Conservation (phyloP, 495 filamentous ascomycete genomes). For the Venustampulla echinocandica region DNA sequence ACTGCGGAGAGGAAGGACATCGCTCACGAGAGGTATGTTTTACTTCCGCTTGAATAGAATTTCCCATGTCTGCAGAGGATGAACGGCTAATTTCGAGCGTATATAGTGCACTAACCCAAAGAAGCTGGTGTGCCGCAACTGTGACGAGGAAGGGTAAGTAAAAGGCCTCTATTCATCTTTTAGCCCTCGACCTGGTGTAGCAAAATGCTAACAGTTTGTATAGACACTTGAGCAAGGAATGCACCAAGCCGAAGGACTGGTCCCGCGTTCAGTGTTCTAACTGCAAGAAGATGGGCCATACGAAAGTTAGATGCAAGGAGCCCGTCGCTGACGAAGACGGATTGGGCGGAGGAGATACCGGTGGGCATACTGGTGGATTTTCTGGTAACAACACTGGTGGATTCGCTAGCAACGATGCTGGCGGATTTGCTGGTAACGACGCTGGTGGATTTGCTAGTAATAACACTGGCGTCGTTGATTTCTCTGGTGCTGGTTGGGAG, state of each 20-base stretch:
- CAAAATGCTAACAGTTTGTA: not conserved
- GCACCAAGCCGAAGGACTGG: not conserved
- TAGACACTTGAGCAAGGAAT: not conserved
- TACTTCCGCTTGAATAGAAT: no score
- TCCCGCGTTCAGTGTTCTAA: not conserved
- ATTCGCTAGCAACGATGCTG: not conserved
- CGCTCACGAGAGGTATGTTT: not conserved
- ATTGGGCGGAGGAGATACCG: not conserved
- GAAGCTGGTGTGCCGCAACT: slow-evolving; percentile 6
- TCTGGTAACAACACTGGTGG: not conserved
- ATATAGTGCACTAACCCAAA: not conserved
- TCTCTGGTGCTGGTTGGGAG: not conserved
- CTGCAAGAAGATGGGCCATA: not conserved
- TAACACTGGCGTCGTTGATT: not conserved
- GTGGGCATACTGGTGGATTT: no score
- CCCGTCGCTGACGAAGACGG: not conserved
- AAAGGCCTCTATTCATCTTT: not conserved
- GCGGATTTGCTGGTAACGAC: not conserved
- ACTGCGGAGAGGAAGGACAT: slow-evolving; percentile 7
- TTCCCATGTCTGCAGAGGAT: not conserved
- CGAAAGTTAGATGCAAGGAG: not conserved
- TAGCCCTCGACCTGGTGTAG: not conserved
- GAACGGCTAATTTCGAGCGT: not conserved
- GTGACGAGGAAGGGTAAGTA: slow-evolving; percentile 16
- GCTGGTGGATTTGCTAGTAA: not conserved